phyloP scores from a whole-genome alignment of 1,284 basidiomycete genomes.

The Hymenochaete sp. region DNA sequence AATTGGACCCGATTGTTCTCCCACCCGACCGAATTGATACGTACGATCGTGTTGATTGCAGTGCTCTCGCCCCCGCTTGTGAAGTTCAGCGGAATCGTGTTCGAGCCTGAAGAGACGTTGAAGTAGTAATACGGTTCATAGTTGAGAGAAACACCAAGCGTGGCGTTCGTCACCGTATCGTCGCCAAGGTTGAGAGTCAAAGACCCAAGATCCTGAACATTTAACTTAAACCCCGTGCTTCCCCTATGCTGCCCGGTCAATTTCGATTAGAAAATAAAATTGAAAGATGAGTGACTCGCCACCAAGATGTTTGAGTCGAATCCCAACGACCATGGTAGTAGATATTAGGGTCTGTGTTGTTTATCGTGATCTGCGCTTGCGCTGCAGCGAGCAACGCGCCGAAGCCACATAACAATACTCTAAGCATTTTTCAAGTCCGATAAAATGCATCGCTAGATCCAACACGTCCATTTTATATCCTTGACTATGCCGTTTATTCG shows the following conservation, averaged over 20 bases:
- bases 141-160: slow-evolving; percentile 42
- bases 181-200: slow-evolving; percentile 41
- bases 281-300: slow-evolving; percentile 22
- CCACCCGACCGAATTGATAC: slow-evolving; percentile 48
- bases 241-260: slow-evolving; percentile 31
- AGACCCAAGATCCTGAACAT: slow-evolving; percentile 36
- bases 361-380: slow-evolving; percentile 19
- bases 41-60: slow-evolving; percentile 48
- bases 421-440: too few species aligned
- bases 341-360: slow-evolving; percentile 27
- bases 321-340: slow-evolving; percentile 35
- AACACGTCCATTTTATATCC: too few species aligned
- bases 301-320: slow-evolving; percentile 32
- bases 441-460: too few species aligned
- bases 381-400: neutral
- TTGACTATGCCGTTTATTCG: too few species aligned
- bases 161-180: slow-evolving; percentile 36
- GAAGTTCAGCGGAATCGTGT: slow-evolving; percentile 34
- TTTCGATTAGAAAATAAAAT: neutral
- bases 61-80: neutral
- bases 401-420: neutral
- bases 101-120: slow-evolving; percentile 41
- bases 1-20: slow-evolving; percentile 50
- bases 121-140: slow-evolving; percentile 39
- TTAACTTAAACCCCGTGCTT: slow-evolving; percentile 46